Evolutionary conservation across 2,329 filamentous ascomycete species (phyloP).

Genomic region (Cryphonectria japonica): DNA sequence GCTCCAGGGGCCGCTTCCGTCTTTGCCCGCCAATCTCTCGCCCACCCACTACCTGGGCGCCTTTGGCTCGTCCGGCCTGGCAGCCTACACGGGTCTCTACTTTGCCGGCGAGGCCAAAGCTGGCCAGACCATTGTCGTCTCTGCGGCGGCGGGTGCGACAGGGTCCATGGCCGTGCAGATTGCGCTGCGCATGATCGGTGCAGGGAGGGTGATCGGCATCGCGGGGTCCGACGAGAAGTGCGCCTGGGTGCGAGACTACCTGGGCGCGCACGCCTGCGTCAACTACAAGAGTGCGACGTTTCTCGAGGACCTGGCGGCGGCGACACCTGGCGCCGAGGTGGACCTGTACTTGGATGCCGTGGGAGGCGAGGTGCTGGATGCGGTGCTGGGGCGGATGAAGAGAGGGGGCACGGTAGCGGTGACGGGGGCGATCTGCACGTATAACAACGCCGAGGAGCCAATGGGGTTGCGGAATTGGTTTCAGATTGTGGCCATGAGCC

Average conservation of each 20-base stretch:
- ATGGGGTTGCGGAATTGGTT: conserved; percentile 47
- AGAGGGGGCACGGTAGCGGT: conserved; percentile 45
- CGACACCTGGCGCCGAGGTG: conserved; percentile 50
- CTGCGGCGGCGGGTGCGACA: conserved; percentile 52
- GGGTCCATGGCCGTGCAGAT: conserved; percentile 56
- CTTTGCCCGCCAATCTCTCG: conserved; percentile 32
- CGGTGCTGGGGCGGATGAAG: conserved; percentile 48
- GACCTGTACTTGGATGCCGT: conserved; percentile 58
- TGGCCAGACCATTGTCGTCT: conserved; percentile 49
- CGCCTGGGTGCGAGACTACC: conserved; percentile 48
- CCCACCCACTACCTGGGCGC: conserved; percentile 37
- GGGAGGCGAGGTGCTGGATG: conserved; percentile 51
- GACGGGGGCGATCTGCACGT: conserved; percentile 48
- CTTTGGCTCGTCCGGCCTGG: conserved; percentile 42
- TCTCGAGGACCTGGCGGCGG: conserved; percentile 48
- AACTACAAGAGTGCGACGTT: conserved; percentile 58
- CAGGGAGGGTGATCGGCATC: conserved; percentile 55
- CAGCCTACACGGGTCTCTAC: conserved; percentile 49
- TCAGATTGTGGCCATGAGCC: conserved; percentile 45
- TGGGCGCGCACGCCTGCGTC: conserved; percentile 57
- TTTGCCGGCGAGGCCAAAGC: conserved; percentile 41
- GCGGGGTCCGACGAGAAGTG: conserved; percentile 57
- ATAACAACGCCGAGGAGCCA: conserved; percentile 40
- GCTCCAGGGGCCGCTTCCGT: conserved; percentile 29
- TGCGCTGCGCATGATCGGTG: conserved; percentile 51